A percentile compares a stretch with the other conserved stretches of the same genome.
phyloP scores from a whole-genome alignment of 108 stramenopile genomes.

The Nannochloropsis granulata region DNA sequence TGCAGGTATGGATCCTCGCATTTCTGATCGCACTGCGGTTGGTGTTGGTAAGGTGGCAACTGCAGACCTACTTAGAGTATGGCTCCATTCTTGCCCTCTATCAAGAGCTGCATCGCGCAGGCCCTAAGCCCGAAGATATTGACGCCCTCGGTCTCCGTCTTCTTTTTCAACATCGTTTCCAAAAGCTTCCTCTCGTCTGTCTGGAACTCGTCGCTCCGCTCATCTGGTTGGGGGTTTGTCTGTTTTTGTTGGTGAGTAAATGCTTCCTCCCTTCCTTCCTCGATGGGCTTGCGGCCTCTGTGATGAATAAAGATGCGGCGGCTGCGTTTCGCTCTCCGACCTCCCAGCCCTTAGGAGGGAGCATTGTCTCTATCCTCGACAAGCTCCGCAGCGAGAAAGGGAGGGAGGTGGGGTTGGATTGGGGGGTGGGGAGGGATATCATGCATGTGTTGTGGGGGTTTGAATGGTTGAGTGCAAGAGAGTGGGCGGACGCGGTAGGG shows the following conservation, averaged over 20 bases:
- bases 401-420: background rate
- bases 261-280: background rate
- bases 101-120: background rate
- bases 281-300: background rate
- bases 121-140: background rate
- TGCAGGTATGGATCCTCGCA: background rate
- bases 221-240: background rate
- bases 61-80: background rate
- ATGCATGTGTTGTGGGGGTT: background rate
- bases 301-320: background rate
- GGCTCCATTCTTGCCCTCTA: background rate
- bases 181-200: background rate
- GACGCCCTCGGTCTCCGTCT: background rate
- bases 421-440: background rate
- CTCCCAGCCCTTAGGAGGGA: background rate
- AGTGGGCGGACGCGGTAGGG: background rate
- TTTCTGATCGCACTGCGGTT: background rate
- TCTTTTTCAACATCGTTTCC: background rate
- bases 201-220: background rate
- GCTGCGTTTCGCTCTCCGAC: background rate
- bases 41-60: background rate
- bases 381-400: background rate
- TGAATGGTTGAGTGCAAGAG: background rate
- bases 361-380: background rate
- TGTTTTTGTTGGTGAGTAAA: background rate